Evolutionary conservation across 148 eudicot species (phyloP).

Genomic region (Chenopodium suecicum): DNA sequence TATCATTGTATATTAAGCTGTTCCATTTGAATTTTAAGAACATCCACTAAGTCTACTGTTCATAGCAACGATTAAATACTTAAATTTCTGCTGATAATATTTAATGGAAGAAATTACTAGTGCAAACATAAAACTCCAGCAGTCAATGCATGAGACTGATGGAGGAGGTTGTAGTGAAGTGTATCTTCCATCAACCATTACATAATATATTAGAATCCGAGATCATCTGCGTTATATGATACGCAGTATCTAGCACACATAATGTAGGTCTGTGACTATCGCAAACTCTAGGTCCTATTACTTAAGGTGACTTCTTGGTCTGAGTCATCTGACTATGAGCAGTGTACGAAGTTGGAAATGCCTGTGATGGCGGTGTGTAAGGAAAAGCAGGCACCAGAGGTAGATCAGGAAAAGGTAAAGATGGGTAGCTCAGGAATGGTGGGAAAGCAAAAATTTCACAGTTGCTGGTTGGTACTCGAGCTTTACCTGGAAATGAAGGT

Average conservation of each 20-base stretch:
- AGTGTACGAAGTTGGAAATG: neutral
- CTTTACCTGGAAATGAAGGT: neutral
- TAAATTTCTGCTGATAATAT: neutral
- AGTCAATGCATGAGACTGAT: neutral
- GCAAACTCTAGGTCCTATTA: neutral
- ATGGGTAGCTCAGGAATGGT: constrained; percentile 1
- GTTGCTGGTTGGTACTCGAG: neutral
- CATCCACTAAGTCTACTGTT: neutral
- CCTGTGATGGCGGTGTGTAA: constrained; percentile 8
- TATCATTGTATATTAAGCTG: neutral
- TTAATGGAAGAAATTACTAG: neutral
- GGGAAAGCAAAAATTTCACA: constrained; percentile 1
- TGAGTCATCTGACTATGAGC: neutral
- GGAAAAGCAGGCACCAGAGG: constrained; percentile 10
- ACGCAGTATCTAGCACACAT: neutral
- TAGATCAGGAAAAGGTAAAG: constrained; percentile 8
- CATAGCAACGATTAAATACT: neutral
- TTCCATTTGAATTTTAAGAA: too few relatives aligned
- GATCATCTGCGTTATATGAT: neutral
- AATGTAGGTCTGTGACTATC: neutral
- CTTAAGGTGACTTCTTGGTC: constrained; percentile 12
- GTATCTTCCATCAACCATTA: neutral
- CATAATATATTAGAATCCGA: neutral
- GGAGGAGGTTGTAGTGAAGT: neutral
- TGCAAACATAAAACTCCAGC: neutral